Conservation (phyloP, 2,329 filamentous ascomycete species). For the Phyllosticta capitalensis region DNA sequence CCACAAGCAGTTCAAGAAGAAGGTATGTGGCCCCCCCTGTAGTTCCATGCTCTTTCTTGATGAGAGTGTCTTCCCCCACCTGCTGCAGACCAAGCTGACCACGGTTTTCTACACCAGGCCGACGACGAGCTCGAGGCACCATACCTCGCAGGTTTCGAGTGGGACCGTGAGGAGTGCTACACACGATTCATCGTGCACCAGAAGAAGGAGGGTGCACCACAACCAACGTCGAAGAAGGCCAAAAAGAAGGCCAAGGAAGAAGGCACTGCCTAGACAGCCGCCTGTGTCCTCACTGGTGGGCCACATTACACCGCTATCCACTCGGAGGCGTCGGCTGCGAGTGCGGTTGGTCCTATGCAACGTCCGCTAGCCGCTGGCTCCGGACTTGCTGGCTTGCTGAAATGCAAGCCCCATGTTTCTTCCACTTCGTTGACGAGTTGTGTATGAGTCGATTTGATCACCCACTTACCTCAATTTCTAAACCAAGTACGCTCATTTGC, state of each 20-base stretch:
- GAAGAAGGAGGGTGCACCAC: conserved; percentile 53
- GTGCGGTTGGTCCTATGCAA: background rate
- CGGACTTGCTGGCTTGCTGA: background rate
- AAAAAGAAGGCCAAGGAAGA: conserved; percentile 25
- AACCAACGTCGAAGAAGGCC: conserved; percentile 28
- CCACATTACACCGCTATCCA: background rate
- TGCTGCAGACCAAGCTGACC: background rate
- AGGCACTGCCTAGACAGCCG: conserved; percentile 11
- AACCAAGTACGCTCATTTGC: background rate
- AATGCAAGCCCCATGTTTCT: background rate
- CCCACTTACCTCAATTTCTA: background rate
- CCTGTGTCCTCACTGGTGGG: background rate
- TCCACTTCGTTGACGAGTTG: background rate
- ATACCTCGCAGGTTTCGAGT: conserved; percentile 90
- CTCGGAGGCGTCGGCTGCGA: background rate
- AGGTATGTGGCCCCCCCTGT: conserved; percentile 47
- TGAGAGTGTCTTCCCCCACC: conserved; percentile 14
- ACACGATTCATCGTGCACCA: conserved; percentile 80
- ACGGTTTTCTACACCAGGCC: conserved; percentile 42
- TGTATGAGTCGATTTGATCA: background rate
- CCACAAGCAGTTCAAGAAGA: conserved; percentile 94
- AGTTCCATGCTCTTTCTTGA: conserved; percentile 9
- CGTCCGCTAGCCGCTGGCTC: background rate
- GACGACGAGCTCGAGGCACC: conserved; percentile 86
- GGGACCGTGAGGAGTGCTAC: conserved; percentile 89